These are phyloP conservation scores for Didymellaceae sp. DNA, from an alignment of 2,329 filamentous ascomycete genomes.

Conservation along the genomic window DNA sequence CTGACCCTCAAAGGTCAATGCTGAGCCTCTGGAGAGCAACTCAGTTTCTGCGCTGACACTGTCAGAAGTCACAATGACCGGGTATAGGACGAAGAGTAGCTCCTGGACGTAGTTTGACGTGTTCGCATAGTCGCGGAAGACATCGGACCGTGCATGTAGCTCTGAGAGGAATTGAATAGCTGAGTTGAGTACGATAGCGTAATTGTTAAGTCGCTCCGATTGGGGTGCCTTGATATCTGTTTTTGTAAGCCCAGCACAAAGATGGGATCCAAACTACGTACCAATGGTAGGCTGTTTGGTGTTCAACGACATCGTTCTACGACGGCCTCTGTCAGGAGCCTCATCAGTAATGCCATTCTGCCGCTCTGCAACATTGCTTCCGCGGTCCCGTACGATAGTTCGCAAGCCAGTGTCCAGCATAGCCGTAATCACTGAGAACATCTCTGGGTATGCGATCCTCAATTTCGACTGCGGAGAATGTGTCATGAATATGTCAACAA, in stretches of 20 bases:
- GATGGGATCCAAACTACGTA: slow-evolving; percentile 20
- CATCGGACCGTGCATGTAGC: slow-evolving; percentile 75
- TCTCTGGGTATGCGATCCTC: slow-evolving; percentile 77
- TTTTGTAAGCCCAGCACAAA: slow-evolving; percentile 17
- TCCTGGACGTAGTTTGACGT: slow-evolving; percentile 82
- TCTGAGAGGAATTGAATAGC: slow-evolving; percentile 81
- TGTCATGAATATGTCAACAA: slow-evolving; percentile 73
- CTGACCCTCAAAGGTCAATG: slow-evolving; percentile 82
- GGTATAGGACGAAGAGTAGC: slow-evolving; percentile 81
- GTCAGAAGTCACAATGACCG: slow-evolving; percentile 85
- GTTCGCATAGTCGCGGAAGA: slow-evolving; percentile 83
- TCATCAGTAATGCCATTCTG: slow-evolving; percentile 28
- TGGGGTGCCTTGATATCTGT: slow-evolving; percentile 42
- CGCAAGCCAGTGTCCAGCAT: slow-evolving; percentile 90
- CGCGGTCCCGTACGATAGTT: slow-evolving; percentile 45
- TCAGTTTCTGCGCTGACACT: slow-evolving; percentile 83
- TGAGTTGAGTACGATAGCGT: slow-evolving; percentile 73
- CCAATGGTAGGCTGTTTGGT: slow-evolving; percentile 58
- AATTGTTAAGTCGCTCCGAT: slow-evolving; percentile 56
- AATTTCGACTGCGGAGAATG: slow-evolving; percentile 52
- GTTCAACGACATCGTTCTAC: slow-evolving; percentile 71
- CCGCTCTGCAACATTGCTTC: slow-evolving; percentile 25
- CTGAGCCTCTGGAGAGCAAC: slow-evolving; percentile 80
- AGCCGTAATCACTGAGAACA: slow-evolving; percentile 77
- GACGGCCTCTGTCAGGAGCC: slow-evolving; percentile 52